Percentiles rank a stretch among this genome's conserved stretches.
phyloP scores from a whole-genome alignment of 345 rosid genomes.

The Acer negundo region DNA sequence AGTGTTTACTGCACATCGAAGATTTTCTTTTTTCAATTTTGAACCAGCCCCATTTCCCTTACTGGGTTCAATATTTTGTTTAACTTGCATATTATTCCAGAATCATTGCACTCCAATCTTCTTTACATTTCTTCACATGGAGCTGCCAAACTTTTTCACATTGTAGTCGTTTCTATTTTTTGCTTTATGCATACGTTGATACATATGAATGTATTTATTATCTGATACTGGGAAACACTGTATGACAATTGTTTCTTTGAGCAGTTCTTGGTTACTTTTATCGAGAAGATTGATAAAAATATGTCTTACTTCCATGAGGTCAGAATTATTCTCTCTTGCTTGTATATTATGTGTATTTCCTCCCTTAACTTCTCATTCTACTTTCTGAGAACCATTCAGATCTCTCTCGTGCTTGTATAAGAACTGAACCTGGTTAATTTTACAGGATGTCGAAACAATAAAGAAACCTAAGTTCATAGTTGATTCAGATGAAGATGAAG shows the following conservation, averaged over 20 bases:
- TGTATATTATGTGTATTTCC: constrained; percentile 22
- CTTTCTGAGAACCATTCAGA: background rate
- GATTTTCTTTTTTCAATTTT: background rate
- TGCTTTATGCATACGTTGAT: background rate
- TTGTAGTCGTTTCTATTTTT: background rate
- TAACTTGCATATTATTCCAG: background rate
- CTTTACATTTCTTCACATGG: background rate
- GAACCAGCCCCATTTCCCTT: background rate
- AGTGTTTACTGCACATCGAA: background rate
- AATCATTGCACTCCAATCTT: background rate
- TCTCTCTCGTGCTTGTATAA: constrained; percentile 3
- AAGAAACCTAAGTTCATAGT: constrained; percentile 32
- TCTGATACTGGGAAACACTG: background rate
- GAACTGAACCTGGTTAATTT: constrained; percentile 3
- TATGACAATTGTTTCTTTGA: constrained; percentile 25
- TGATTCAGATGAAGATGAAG: constrained; percentile 33
- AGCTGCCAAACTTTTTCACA: background rate
- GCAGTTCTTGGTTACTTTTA: constrained; percentile 25
- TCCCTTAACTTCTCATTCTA: background rate
- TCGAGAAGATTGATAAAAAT: background rate
- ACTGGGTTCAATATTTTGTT: background rate
- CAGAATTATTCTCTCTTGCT: background rate
- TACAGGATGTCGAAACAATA: constrained; percentile 30
- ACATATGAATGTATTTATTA: background rate
- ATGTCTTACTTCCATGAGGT: constrained; percentile 16